Base-by-base conservation (phyloP, 2,329 filamentous ascomycete species). In the Alternaria metachromatica region DNA sequence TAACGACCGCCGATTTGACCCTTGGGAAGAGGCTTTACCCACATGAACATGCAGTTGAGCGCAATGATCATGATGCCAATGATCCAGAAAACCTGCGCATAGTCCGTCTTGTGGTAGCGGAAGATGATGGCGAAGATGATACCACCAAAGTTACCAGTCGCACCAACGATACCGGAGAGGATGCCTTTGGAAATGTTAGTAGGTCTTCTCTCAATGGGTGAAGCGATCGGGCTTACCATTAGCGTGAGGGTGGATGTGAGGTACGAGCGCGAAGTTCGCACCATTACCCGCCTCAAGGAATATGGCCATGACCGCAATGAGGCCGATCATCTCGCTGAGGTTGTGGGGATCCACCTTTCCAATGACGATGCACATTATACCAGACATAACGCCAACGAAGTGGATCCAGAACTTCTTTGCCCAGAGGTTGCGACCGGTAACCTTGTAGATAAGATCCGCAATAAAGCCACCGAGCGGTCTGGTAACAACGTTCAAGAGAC, bases 201-300 rank as follows among this genome's bases (percentile, higher is more conserved):
- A 58, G 15, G 18, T 48, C 25, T 41, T 10, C 43, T 4, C 50
- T 30, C 9, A 7, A 15, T 23, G 9, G 37, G 43, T 25, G 18
- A 11, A 25, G 33, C 37, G 5, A 26, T 20, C 18, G 13, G 23
- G 15, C 79, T 74, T 82, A 79, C 93, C 94, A 79, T 97, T 97
- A 64, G 93, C 92, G 64, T 86, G 87, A 1, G 93, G 92, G 79
- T 94, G 91, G 2, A 97, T 90, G 76, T 97, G 94, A 4, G 94
- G 93, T 23, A 97, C 90, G 6, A 97, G 86, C 0, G 92, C 88
- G 80, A 96, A 97, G 81, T 92, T 96, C 44, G 92, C 89, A 0
- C 94, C 94, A 76, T 97, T 97, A 45, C 89, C 90, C 2, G 91
- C 92, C 78, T 96, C 93, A 46, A 94, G 81, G 82, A 97, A 97